Evolutionary conservation across 2,329 filamentous ascomycete genomes (phyloP).

Genomic region (Laburnicola sp.): DNA sequence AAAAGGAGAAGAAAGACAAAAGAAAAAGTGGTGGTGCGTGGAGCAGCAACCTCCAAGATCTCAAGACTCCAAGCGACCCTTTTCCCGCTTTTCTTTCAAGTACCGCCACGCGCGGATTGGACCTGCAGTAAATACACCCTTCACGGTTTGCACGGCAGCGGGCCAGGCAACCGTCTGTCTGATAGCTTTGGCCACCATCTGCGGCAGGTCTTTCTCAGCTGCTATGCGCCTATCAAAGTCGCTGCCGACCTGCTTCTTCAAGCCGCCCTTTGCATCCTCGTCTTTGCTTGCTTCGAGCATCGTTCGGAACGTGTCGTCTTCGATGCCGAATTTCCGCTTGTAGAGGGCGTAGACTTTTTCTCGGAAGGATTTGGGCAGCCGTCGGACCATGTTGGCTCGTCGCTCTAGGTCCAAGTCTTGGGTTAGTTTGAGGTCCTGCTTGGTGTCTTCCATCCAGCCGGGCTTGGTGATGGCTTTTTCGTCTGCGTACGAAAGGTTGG

Average conservation of each 20-base stretch:
- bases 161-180: slow-evolving; percentile 91
- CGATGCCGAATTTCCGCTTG: slow-evolving; percentile 85
- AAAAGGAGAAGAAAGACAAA: slow-evolving; percentile 14
- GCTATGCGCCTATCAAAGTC: slow-evolving; percentile 86
- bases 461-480: slow-evolving; percentile 57
- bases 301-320: slow-evolving; percentile 76
- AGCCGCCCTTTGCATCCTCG: slow-evolving; percentile 62
- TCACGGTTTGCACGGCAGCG: slow-evolving; percentile 82
- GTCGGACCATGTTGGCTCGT: slow-evolving; percentile 93
- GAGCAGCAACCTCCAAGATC: too few species aligned
- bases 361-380: slow-evolving; percentile 83
- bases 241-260: slow-evolving; percentile 76
- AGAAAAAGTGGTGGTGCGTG: slow-evolving; percentile 3
- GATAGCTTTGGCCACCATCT: slow-evolving; percentile 75
- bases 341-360: slow-evolving; percentile 93
- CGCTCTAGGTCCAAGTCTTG: slow-evolving; percentile 94
- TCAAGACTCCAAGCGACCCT: slow-evolving; percentile 42
- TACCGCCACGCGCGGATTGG: slow-evolving; percentile 72
- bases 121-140: slow-evolving; percentile 80
- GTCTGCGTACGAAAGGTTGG: slow-evolving; percentile 80
- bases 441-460: slow-evolving; percentile 64
- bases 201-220: slow-evolving; percentile 68
- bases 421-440: slow-evolving; percentile 65
- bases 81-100: slow-evolving; percentile 71
- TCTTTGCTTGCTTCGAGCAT: slow-evolving; percentile 80